Evolutionary conservation across 2,329 filamentous ascomycete genomes (phyloP), one percentile per base, ranked within the genome.

Genomic region (Pyricularia sp.): DNA sequence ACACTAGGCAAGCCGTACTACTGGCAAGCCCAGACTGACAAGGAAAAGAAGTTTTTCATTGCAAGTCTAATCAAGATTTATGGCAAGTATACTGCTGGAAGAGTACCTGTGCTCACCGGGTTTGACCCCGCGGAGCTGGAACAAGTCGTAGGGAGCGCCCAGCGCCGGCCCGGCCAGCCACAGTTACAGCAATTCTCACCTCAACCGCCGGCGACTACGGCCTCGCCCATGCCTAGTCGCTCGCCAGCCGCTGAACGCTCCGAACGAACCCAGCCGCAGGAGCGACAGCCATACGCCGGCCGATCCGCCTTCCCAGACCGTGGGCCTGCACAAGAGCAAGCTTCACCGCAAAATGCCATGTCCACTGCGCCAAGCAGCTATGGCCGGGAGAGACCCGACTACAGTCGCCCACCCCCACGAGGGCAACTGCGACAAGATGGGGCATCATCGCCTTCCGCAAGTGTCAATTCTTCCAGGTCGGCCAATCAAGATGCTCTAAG

Each of bases 41-140:
- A 97, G 81, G 95, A 99, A 80, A 98, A 97, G 83, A 94, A 97
- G 77, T 98, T 98, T 81, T 99, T 99, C 79, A 95, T 99, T 75
- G 93, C 92, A 42, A 97, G 94, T 78, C 81, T 98, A 73, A 88
- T 98, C 76, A 99, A 98, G 79, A 97, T 99, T 72, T 99, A 92
- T 78, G 90, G 90, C 74, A 99, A 98, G 80, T 99, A 98, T 77
- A 98, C 95, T 0, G 92, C 92, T 31, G 94, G 94, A 14, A 91
- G 90, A 75, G 80, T 88, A 36, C 95, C 95, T 2, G 86, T 91
- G 70, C 83, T 99, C 67, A 82, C 87, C 69, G 94, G 94, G 9
- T 98, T 99, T 77, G 92, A 94, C 73, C 84, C 87, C 67, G 87
- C 85, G 70, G 93, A 97, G 79, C 82, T 90, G 70, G 92, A 94